Evolutionary conservation across 495 filamentous ascomycete species (phyloP).

Genomic region (Daldinia decipiens): DNA sequence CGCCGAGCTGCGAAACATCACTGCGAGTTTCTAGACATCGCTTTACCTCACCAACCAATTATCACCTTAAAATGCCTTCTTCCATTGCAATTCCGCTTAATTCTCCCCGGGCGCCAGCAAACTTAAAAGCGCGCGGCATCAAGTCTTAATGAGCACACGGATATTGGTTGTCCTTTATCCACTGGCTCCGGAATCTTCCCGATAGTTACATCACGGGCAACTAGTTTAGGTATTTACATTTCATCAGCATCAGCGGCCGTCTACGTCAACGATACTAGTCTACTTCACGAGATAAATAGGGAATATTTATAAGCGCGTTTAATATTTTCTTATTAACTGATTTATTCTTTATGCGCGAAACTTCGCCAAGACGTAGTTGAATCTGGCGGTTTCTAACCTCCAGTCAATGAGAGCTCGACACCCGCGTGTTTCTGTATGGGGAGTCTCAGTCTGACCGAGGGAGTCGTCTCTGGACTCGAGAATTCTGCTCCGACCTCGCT

Average conservation of each 20-base stretch:
- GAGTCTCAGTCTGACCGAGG: conserved; percentile 23
- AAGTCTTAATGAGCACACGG: conserved; percentile 4
- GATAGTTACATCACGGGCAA: background rate
- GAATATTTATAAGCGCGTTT: background rate
- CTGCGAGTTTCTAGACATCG: background rate
- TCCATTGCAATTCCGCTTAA: background rate
- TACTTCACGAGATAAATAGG: background rate
- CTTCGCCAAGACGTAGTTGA: conserved; percentile 3
- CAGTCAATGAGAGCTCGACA: conserved; percentile 20
- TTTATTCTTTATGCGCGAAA: conserved; percentile 19
- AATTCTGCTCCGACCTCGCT: background rate
- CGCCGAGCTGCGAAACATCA: conserved; percentile 29
- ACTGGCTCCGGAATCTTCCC: conserved; percentile 23
- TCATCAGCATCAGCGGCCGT: conserved; percentile 1
- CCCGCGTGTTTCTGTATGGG: background rate
- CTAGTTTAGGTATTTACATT: conserved; percentile 21
- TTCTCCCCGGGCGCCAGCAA: background rate
- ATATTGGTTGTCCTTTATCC: conserved; percentile 4
- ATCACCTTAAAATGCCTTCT: background rate
- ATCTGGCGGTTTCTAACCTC: conserved; percentile 3
- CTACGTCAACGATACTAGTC: background rate
- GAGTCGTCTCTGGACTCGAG: conserved; percentile 11
- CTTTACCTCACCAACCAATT: conserved; percentile 21
- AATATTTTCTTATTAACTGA: background rate
- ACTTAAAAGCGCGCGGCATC: conserved; percentile 34